Conservation (phyloP, 2,329 filamentous ascomycete species). For the Aspergillus aculeatinus region DNA sequence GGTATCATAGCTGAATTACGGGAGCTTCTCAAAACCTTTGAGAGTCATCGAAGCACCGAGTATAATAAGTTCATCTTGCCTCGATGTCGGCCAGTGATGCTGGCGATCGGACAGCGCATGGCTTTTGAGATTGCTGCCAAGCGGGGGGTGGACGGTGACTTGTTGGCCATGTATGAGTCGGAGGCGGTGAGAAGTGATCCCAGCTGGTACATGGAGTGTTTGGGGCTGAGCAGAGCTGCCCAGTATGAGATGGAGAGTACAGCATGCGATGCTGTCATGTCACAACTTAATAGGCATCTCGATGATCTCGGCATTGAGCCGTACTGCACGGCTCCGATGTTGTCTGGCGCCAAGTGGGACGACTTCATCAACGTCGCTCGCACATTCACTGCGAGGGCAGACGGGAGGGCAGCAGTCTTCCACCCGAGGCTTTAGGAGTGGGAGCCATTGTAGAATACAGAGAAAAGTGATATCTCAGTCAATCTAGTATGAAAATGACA, state of each 20-base stretch:
- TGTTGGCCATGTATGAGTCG: conserved; percentile 18
- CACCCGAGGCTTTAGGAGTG: neutral
- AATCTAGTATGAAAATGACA: no score
- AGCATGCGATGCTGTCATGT: conserved; percentile 1
- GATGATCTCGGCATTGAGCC: conserved; percentile 5
- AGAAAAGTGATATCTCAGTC: no score
- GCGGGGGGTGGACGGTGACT: conserved; percentile 9
- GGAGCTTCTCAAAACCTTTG: conserved; percentile 3
- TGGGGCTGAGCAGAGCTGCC: conserved; percentile 1
- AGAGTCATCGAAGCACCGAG: conserved; percentile 13
- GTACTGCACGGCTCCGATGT: conserved; percentile 9
- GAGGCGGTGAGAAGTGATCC: conserved; percentile 13
- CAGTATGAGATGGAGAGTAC: conserved; percentile 4
- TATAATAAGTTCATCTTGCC: conserved; percentile 21
- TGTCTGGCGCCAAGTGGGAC: neutral
- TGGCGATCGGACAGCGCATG: conserved; percentile 24
- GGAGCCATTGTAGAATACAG: no score
- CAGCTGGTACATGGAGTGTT: conserved; percentile 18
- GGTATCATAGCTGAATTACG: conserved; percentile 12
- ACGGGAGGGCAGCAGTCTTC: no score
- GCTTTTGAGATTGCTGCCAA: conserved; percentile 21
- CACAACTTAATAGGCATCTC: conserved; percentile 1
- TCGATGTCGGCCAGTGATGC: conserved; percentile 16
- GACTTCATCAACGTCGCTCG: neutral
- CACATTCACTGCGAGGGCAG: neutral